A percentile compares a stretch with the other conserved stretches of the same genome.
Conservation (phyloP, 345 rosid genomes). For the Anastatica hierochuntica region DNA sequence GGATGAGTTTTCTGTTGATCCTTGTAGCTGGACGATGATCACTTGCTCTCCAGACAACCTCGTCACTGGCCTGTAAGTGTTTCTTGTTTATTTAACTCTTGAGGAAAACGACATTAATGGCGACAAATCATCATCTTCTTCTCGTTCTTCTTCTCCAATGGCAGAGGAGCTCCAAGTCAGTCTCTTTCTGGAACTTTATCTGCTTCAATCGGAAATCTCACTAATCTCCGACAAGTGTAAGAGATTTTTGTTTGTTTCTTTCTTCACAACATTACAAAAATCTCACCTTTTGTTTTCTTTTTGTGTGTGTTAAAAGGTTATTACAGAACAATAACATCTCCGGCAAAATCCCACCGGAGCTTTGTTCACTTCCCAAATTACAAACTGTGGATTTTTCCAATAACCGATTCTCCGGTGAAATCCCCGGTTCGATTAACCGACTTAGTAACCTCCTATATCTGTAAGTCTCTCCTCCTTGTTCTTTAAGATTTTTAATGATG, state of each 20-base stretch:
- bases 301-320: slow-evolving; percentile 33
- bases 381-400: slow-evolving; percentile 82
- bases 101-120: slow-evolving; percentile 9
- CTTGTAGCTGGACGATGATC: slow-evolving; percentile 96
- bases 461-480: slow-evolving; percentile 62
- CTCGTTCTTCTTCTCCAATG: not conserved
- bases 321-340: slow-evolving; percentile 88
- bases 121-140: not conserved
- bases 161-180: slow-evolving; percentile 91
- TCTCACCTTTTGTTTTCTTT: not conserved
- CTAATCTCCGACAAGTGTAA: slow-evolving; percentile 87
- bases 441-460: slow-evolving; percentile 52
- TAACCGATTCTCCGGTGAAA: slow-evolving; percentile 56
- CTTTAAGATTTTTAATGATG: not conserved
- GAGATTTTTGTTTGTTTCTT: slow-evolving; percentile 16
- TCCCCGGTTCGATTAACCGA: slow-evolving; percentile 50
- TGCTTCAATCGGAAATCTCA: slow-evolving; percentile 65
- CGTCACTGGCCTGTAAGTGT: slow-evolving; percentile 64
- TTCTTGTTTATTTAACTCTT: not conserved
- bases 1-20: slow-evolving; percentile 93
- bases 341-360: slow-evolving; percentile 65
- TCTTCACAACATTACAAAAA: not conserved
- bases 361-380: slow-evolving; percentile 55
- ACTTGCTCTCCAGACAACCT: slow-evolving; percentile 77
- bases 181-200: slow-evolving; percentile 81